phyloP scores from a whole-genome alignment of 2,329 filamentous ascomycete genomes.

The Cytospora mali region DNA sequence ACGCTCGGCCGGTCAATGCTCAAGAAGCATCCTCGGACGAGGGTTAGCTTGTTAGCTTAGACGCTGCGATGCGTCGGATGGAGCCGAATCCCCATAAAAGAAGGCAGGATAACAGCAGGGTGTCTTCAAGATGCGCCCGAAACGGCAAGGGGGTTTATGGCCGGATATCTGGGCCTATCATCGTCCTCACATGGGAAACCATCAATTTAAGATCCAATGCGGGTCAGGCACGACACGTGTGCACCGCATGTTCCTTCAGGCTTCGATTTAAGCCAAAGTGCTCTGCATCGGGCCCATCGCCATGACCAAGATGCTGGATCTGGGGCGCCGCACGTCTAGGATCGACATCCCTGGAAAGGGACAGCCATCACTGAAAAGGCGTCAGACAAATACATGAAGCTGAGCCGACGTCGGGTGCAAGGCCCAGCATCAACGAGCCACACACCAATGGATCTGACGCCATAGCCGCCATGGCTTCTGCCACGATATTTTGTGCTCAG shows the following conservation, averaged over 20 bases:
- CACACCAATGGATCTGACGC: background rate
- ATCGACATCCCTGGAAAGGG: background rate
- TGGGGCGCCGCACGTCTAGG: background rate
- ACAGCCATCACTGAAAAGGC: background rate
- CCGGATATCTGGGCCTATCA: background rate
- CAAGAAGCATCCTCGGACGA: background rate
- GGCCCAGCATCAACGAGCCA: background rate
- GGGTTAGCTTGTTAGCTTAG: background rate
- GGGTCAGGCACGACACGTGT: background rate
- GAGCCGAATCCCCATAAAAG: background rate
- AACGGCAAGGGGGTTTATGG: background rate
- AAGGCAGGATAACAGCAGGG: background rate
- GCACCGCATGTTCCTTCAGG: background rate
- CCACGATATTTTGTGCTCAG: background rate
- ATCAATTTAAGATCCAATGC: background rate
- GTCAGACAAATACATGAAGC: background rate
- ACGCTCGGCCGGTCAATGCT: conserved; percentile 6
- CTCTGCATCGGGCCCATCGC: background rate
- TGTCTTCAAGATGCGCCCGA: background rate
- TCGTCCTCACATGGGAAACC: background rate
- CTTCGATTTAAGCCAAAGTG: background rate
- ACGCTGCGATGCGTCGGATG: background rate
- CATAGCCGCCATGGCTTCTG: background rate
- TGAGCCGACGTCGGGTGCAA: background rate
- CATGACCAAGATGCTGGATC: background rate